Percentiles rank a stretch among this genome's conserved stretches.
These are phyloP conservation scores for Erodium moschatum DNA, from an alignment of 441 rosid species.

Conservation along the genomic window DNA sequence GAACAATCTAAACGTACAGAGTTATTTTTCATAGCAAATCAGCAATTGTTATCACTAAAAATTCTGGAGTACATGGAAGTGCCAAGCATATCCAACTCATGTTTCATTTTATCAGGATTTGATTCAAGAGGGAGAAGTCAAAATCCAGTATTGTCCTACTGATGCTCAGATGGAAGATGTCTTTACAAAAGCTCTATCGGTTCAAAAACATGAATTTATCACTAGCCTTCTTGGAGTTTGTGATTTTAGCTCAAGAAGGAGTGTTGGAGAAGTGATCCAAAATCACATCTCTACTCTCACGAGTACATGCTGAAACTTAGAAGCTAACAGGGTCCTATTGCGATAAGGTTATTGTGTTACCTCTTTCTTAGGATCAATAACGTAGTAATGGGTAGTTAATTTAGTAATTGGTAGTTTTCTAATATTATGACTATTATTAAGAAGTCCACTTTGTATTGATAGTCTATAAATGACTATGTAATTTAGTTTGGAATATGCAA, in stretches of 20 bases:
- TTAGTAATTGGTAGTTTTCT: too few species aligned
- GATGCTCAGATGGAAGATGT: constrained; percentile 7
- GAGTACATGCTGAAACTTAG: not conserved
- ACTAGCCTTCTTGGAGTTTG: not conserved
- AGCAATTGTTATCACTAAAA: not conserved
- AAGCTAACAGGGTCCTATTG: too few species aligned
- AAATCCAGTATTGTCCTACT: not conserved
- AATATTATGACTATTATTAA: too few species aligned
- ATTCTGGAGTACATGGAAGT: not conserved
- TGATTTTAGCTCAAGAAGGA: constrained; percentile 16
- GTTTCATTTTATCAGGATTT: not conserved
- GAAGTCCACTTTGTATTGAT: too few species aligned
- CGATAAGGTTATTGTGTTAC: too few species aligned
- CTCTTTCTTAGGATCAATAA: too few species aligned
- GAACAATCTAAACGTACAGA: not conserved
- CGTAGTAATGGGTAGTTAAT: too few species aligned
- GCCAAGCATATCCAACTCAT: not conserved
- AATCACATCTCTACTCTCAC: not conserved
- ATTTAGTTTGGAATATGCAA: too few species aligned
- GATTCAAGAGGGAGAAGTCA: not conserved
- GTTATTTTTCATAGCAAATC: not conserved
- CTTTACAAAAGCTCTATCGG: not conserved
- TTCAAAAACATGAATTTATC: not conserved
- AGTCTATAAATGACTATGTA: too few species aligned
- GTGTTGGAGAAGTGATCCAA: constrained; percentile 1